These are phyloP conservation scores for Ganoderma lucidum DNA, from an alignment of 1,284 basidiomycete species.

Conservation along the genomic window DNA sequence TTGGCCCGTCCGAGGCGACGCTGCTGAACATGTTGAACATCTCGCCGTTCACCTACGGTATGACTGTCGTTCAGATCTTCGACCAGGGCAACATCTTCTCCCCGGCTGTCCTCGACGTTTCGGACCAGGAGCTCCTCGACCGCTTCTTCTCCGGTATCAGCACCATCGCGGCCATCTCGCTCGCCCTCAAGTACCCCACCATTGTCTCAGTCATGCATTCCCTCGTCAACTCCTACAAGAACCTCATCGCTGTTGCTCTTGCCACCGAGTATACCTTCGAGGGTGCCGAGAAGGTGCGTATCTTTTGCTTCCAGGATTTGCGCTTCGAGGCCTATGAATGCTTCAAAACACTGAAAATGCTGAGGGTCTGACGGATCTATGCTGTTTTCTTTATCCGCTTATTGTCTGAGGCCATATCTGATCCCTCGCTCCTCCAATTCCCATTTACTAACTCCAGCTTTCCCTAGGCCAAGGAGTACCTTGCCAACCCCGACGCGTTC, in stretches of 20 bases:
- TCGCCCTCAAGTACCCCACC: constrained; percentile 97
- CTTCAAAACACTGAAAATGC: constrained; percentile 83
- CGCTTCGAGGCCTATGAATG: constrained; percentile 45
- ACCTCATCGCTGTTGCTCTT: constrained; percentile 90
- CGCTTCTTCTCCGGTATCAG: constrained; percentile 94
- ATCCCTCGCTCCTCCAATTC: constrained; percentile 33
- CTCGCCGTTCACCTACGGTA: constrained; percentile 98
- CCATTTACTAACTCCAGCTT: constrained; percentile 37
- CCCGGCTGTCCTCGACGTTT: constrained; percentile 92
- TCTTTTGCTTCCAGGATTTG: constrained; percentile 11
- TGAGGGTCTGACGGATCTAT: constrained; percentile 63
- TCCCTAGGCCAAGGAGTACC: constrained; percentile 89
- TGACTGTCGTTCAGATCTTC: constrained; percentile 95
- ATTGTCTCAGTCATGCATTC: constrained; percentile 94
- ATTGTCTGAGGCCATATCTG: constrained; percentile 39
- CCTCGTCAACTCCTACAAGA: constrained; percentile 99
- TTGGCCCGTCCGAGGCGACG: constrained; percentile 97
- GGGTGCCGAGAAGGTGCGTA: constrained; percentile 87
- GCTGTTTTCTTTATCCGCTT: constrained; percentile 46
- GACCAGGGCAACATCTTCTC: constrained; percentile 93
- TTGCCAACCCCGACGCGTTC: constrained; percentile 97
- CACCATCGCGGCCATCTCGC: constrained; percentile 95
- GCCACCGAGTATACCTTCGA: constrained; percentile 97
- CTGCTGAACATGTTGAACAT: constrained; percentile 99
- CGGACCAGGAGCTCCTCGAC: constrained; percentile 90